Conservation (phyloP, 495 filamentous ascomycete genomes). For the Mycothermus thermophilus region DNA sequence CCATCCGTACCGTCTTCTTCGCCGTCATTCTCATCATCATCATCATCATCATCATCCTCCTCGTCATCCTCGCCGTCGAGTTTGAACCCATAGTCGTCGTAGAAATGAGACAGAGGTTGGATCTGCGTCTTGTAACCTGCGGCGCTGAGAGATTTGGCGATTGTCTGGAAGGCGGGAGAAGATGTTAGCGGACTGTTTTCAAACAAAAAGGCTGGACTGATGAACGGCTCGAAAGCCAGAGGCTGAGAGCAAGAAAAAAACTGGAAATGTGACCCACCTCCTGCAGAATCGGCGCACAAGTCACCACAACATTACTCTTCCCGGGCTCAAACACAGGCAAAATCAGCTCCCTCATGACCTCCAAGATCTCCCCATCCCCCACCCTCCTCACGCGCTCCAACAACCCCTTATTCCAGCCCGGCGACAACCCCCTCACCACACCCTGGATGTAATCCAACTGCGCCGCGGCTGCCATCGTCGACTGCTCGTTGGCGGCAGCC, state of each 20-base stretch:
- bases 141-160: conserved; percentile 54
- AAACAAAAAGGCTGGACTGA: background rate
- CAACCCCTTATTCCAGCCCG: conserved; percentile 62
- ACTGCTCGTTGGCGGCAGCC: conserved; percentile 70
- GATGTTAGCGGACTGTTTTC: conserved; percentile 8
- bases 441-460: conserved; percentile 67
- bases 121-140: conserved; percentile 68
- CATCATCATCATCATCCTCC: conserved; percentile 50
- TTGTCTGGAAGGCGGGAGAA: conserved; percentile 36
- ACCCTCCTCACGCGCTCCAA: conserved; percentile 65
- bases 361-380: conserved; percentile 60
- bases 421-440: conserved; percentile 63
- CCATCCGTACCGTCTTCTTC: conserved; percentile 22
- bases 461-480: conserved; percentile 67
- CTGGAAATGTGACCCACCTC: conserved; percentile 44
- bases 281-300: conserved; percentile 73
- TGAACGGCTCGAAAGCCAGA: background rate
- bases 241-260: background rate
- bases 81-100: conserved; percentile 83
- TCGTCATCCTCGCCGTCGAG: conserved; percentile 52
- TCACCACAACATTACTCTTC: conserved; percentile 70
- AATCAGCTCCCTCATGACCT: conserved; percentile 59
- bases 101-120: conserved; percentile 62
- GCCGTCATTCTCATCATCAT: conserved; percentile 33
- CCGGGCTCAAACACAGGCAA: conserved; percentile 64